Evolutionary conservation across 1,139 yeast species (phyloP), one percentile per base, ranked within the genome.

Genomic region (Spathaspora sp.): DNA sequence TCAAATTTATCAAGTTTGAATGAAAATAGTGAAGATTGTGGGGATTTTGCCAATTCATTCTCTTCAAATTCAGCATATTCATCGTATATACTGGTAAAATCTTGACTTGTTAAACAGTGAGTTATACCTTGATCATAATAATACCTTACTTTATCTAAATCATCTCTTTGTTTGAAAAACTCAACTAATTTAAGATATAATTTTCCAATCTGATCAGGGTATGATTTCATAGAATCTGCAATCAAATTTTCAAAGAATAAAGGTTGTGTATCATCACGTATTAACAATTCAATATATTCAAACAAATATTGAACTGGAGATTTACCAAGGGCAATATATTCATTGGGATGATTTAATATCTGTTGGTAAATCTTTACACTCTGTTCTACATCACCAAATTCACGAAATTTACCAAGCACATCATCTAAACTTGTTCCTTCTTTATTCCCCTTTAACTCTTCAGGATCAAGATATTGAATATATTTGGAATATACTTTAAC

Each of bases 61-160:
- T 86, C 93, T 58, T 84, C 85, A 57, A 81, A 78, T 51, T 83
- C 84, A 2, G 84, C 65, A 56, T 78, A 83, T 4, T 80, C 68
- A 58, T 88, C 89, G 62, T 80, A 90, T 0, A 89, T 66, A 27
- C 70, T 57, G 0, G 85, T 76, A 59, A 89, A 89, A 52, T 87
- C 95, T 31, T 72, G 68, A 1, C 85, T 68, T 0, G 89, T 80
- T 4, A 61, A 51, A 8, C 84, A 80, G 1, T 67, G 55, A 1
- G 60, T 53, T 8, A 83, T 54, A 0, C 83, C 86, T 37, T 69
- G 65, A 45, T 78, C 80, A 54, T 74, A 82, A 15, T 72, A 66
- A 40, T 70, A 72, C 27, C 83, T 65, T 1, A 82, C 80, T 41
- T 71, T 69, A 2, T 68, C 68, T 43, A 64, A 58, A 17, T 74